These are phyloP conservation scores for Ricinus communis DNA, from an alignment of 345 rosid species.

Conservation along the genomic window DNA sequence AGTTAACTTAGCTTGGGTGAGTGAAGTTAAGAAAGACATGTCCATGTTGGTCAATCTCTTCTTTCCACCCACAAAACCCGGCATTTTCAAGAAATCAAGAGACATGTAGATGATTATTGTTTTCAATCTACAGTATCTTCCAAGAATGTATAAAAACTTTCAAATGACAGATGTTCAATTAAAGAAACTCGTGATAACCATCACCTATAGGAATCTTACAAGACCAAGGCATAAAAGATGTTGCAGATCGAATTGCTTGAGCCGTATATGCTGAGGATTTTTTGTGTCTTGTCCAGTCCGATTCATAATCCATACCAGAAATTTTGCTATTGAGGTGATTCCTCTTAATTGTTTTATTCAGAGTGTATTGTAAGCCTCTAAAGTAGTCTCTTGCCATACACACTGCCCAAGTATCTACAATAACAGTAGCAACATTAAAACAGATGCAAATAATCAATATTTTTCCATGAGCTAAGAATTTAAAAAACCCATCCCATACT, in stretches of 20 bases:
- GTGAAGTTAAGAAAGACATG: conserved; percentile 34
- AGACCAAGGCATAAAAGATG: conserved; percentile 74
- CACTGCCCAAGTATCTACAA: conserved; percentile 53
- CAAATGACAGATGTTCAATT: conserved; percentile 24
- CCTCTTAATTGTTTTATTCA: conserved; percentile 19
- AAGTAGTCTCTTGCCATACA: conserved; percentile 39
- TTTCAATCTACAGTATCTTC: conserved; percentile 28
- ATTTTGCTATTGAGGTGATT: conserved; percentile 29
- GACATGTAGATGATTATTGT: conserved; percentile 26
- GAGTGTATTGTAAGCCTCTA: conserved; percentile 32
- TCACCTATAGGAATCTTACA: conserved; percentile 81
- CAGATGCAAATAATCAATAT: not conserved
- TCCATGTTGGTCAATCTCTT: conserved; percentile 31
- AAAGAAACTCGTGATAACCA: conserved; percentile 73
- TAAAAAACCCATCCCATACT: not conserved
- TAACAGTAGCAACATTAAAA: not conserved
- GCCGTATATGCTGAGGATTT: conserved; percentile 51
- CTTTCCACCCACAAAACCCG: conserved; percentile 47
- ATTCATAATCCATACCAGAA: conserved; percentile 80
- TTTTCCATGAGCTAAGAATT: not conserved
- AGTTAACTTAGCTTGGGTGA: conserved; percentile 22
- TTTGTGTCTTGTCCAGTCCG: conserved; percentile 51
- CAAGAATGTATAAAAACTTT: conserved; percentile 28
- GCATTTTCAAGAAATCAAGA: conserved; percentile 39
- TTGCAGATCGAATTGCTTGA: conserved; percentile 60